Evolutionary conservation across 2,329 filamentous ascomycete genomes (phyloP).

Genomic region (Exophiala sp.): DNA sequence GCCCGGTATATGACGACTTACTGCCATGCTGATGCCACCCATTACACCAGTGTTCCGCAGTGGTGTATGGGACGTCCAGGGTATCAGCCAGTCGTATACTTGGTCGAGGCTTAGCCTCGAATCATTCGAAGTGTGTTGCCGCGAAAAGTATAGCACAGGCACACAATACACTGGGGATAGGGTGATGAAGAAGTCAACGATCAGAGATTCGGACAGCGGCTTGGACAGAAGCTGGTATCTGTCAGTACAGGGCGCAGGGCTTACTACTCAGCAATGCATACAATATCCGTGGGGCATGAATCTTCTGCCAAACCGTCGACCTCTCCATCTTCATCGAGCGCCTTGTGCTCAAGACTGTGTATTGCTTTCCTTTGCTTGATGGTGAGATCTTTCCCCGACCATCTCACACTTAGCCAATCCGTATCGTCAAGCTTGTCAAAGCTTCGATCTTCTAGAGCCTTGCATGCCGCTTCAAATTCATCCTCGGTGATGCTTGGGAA

Average conservation of each 20-base stretch:
- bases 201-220: conserved; percentile 3
- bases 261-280: neutral
- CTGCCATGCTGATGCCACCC: conserved; percentile 72
- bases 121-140: conserved; percentile 56
- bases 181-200: conserved; percentile 49
- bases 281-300: neutral
- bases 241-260: no score
- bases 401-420: conserved; percentile 23
- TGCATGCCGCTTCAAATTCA: conserved; percentile 65
- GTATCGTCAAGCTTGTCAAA: conserved; percentile 17
- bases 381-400: conserved; percentile 19
- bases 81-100: conserved; percentile 68
- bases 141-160: conserved; percentile 71
- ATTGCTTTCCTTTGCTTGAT: conserved; percentile 17
- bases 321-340: neutral
- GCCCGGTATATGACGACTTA: conserved; percentile 45
- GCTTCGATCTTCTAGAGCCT: conserved; percentile 48
- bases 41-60: conserved; percentile 62
- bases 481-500: conserved; percentile 61
- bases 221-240: no score
- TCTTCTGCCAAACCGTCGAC: neutral
- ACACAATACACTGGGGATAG: conserved; percentile 71
- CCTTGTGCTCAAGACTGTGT: conserved; percentile 8
- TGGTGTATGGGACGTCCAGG: conserved; percentile 59
- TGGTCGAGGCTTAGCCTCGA: conserved; percentile 62